A percentile compares a stretch with the other conserved stretches of the same genome.
These are phyloP conservation scores for Trichoderma asperellum DNA, from an alignment of 2,329 filamentous ascomycete species.

Conservation along the genomic window DNA sequence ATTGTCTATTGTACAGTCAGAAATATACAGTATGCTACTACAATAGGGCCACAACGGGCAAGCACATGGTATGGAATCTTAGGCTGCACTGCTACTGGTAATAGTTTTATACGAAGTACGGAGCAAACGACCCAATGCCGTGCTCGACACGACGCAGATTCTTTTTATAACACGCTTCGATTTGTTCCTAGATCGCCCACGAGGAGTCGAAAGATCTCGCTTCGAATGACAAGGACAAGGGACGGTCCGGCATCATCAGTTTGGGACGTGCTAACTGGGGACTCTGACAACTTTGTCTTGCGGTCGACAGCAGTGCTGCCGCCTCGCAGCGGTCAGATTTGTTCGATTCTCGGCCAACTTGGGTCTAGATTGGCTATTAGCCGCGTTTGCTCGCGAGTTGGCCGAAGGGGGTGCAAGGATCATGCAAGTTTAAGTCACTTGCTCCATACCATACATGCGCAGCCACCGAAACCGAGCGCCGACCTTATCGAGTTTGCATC, in stretches of 20 bases:
- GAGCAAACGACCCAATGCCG: not conserved
- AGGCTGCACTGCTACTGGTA: not conserved
- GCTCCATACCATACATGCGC: conserved; percentile 7
- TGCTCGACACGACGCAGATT: conserved; percentile 1
- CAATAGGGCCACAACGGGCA: not conserved
- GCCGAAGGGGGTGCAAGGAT: conserved; percentile 23
- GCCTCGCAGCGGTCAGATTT: conserved; percentile 24
- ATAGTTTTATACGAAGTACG: not conserved
- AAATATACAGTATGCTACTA: not conserved
- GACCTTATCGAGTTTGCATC: conserved; percentile 16
- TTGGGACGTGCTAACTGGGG: conserved; percentile 17
- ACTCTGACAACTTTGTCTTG: conserved; percentile 17
- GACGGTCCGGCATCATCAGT: conserved; percentile 21
- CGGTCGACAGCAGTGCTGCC: not conserved
- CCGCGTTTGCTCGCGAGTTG: conserved; percentile 20
- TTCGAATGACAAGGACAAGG: conserved; percentile 28
- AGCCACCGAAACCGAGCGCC: conserved; percentile 3
- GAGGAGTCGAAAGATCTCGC: conserved; percentile 28
- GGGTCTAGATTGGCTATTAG: conserved; percentile 16
- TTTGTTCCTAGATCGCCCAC: conserved; percentile 28
- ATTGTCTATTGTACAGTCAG: not conserved
- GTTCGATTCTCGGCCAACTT: conserved; percentile 28
- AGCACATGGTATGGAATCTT: not conserved
- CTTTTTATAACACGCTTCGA: conserved; percentile 5
- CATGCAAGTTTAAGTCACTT: not conserved